Conservation (phyloP, 352 stramenopile species). For the Thalassiosira exigua region DNA sequence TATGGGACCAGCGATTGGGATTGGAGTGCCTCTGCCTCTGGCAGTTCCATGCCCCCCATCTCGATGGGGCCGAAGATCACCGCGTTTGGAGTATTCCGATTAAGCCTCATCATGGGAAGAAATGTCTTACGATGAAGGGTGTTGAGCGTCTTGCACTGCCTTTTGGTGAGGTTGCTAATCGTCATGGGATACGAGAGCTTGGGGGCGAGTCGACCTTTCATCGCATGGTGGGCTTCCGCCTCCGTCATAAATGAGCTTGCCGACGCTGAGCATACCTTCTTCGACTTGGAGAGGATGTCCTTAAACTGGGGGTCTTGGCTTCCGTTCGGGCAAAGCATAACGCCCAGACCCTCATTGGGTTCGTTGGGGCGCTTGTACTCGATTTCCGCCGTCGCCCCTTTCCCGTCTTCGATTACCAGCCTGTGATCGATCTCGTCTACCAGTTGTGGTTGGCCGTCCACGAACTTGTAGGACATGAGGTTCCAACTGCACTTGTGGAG, state of each 20-base stretch:
- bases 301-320: constrained; percentile 3
- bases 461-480: not conserved
- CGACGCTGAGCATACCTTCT: not conserved
- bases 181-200: constrained; percentile 14
- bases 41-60: constrained; percentile 20
- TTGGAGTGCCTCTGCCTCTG: constrained; percentile 2
- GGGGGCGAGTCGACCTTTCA: constrained; percentile 8
- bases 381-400: not conserved
- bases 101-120: not conserved
- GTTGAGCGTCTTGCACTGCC: constrained; percentile 6
- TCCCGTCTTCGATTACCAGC: not conserved
- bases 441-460: not conserved
- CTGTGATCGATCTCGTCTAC: constrained; percentile 6
- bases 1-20: constrained; percentile 3
- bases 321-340: not conserved
- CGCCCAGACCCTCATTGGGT: constrained; percentile 9
- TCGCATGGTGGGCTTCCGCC: not conserved
- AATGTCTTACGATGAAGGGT: constrained; percentile 1
- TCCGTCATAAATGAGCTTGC: not conserved
- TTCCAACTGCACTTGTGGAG: constrained; percentile 28
- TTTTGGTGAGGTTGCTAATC: not conserved
- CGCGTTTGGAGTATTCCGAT: too few relatives aligned
- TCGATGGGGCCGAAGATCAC: constrained; percentile 21
- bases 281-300: not conserved
- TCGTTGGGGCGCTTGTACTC: not conserved